A percentile compares a stretch with the other conserved stretches of the same genome.
Conservation (phyloP, 2,329 filamentous ascomycete genomes). For the Aspergillus vadensis region DNA sequence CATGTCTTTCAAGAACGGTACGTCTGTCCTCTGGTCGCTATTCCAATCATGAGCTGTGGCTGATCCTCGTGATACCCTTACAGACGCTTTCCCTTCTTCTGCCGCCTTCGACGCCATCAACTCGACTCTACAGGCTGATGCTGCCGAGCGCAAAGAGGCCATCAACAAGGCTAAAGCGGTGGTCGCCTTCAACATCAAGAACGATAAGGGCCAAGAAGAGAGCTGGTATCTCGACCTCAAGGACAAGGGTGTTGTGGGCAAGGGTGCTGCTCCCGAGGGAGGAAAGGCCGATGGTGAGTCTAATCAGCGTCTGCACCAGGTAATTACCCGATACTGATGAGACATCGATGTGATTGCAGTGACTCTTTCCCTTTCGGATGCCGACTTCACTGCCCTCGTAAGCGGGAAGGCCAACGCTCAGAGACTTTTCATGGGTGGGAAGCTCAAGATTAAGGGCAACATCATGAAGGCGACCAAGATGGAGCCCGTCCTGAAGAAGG, state of each 20-base stretch:
- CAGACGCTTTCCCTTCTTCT: constrained; percentile 85
- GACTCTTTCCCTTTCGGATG: constrained; percentile 79
- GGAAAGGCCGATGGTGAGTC: constrained; percentile 78
- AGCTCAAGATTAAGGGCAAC: constrained; percentile 97
- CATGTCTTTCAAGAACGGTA: constrained; percentile 77
- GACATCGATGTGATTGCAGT: constrained; percentile 55
- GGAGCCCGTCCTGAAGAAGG: constrained; percentile 88
- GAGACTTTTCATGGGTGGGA: constrained; percentile 95
- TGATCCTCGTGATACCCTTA: constrained; percentile 12
- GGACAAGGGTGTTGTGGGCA: constrained; percentile 78
- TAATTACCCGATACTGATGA: background rate
- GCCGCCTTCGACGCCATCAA: constrained; percentile 89
- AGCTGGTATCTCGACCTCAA: constrained; percentile 97
- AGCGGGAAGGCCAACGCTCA: constrained; percentile 90
- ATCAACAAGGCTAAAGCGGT: constrained; percentile 85
- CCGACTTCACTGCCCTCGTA: constrained; percentile 82
- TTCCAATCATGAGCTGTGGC: background rate
- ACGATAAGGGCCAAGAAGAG: constrained; percentile 73
- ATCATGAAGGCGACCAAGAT: constrained; percentile 98
- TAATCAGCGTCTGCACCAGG: background rate
- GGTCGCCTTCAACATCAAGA: constrained; percentile 92
- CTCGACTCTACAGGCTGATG: constrained; percentile 65
- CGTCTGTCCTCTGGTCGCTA: constrained; percentile 26
- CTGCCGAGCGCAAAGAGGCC: constrained; percentile 78
- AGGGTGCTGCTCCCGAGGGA: constrained; percentile 67